These are phyloP conservation scores for Circinella umbellata DNA, from an alignment of 371 early-diverging fungal species.

Conservation along the genomic window DNA sequence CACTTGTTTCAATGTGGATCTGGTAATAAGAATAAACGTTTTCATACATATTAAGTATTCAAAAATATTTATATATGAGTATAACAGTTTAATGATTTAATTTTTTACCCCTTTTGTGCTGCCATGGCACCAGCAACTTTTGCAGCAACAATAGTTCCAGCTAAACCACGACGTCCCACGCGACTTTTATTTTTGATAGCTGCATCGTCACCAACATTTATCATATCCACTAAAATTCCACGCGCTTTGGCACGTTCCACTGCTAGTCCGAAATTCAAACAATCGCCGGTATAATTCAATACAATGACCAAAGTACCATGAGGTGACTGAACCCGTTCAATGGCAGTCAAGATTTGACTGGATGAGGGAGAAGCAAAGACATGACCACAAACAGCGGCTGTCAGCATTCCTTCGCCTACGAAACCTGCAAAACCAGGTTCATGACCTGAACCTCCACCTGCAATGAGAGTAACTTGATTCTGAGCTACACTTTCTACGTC, in stretches of 20 bases:
- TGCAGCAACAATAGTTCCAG: conserved; percentile 79
- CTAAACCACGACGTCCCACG: conserved; percentile 83
- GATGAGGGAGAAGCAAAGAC: conserved; percentile 86
- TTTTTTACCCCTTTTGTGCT: conserved; percentile 40
- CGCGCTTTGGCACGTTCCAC: conserved; percentile 78
- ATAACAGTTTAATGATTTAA: not conserved
- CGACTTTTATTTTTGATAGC: conserved; percentile 67
- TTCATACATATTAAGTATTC: too few relatives aligned
- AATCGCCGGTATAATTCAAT: conserved; percentile 88
- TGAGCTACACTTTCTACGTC: conserved; percentile 55
- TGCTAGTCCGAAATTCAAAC: conserved; percentile 81
- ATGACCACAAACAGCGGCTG: conserved; percentile 82
- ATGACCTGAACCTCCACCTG: conserved; percentile 87
- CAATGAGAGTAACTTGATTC: conserved; percentile 75
- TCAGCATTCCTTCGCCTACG: conserved; percentile 75
- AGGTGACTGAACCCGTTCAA: conserved; percentile 65
- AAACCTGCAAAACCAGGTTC: conserved; percentile 84
- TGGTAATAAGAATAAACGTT: too few relatives aligned
- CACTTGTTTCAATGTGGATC: conserved; percentile 65
- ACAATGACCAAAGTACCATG: conserved; percentile 78
- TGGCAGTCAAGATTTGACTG: conserved; percentile 71
- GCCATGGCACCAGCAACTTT: conserved; percentile 80
- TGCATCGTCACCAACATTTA: conserved; percentile 83
- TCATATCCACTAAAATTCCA: conserved; percentile 68
- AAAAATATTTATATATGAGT: not conserved